A percentile compares a stretch with the other conserved stretches of the same genome.
phyloP scores from a whole-genome alignment of 371 early-diverging fungal species.

The Apophysomyces sp. region DNA sequence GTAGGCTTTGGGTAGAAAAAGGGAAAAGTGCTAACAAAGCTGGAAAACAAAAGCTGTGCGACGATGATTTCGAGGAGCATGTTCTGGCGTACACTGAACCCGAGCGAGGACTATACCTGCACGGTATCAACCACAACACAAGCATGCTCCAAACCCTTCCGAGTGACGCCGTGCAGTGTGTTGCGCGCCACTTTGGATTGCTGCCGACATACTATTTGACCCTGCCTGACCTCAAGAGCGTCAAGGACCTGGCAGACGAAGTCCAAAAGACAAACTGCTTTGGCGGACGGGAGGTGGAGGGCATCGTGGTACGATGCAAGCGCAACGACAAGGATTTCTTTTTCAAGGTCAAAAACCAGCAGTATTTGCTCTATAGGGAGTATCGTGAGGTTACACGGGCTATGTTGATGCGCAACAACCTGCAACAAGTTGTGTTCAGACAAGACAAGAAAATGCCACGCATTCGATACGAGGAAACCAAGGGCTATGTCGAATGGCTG shows the following conservation, averaged over 20 bases:
- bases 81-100: constrained; percentile 83
- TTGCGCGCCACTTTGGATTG: constrained; percentile 82
- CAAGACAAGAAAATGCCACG: constrained; percentile 10
- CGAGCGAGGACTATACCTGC: constrained; percentile 83
- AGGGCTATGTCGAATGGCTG: constrained; percentile 78
- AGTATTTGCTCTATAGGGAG: constrained; percentile 91
- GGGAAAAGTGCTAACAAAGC: no score
- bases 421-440: no score
- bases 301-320: constrained; percentile 87
- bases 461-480: constrained; percentile 52
- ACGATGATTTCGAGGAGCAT: constrained; percentile 95
- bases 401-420: constrained; percentile 9
- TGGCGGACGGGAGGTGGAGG: constrained; percentile 74
- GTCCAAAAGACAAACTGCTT: constrained; percentile 63
- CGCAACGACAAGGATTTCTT: constrained; percentile 50
- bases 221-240: constrained; percentile 44
- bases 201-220: constrained; percentile 45
- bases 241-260: constrained; percentile 65
- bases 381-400: constrained; percentile 88
- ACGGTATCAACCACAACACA: constrained; percentile 89
- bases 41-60: no score
- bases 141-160: constrained; percentile 70
- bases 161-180: constrained; percentile 52
- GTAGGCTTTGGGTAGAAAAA: no score
- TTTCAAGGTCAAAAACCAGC: constrained; percentile 93